Base-by-base conservation (phyloP, 352 stramenopile genomes). In the Phytophthora pini region DNA sequence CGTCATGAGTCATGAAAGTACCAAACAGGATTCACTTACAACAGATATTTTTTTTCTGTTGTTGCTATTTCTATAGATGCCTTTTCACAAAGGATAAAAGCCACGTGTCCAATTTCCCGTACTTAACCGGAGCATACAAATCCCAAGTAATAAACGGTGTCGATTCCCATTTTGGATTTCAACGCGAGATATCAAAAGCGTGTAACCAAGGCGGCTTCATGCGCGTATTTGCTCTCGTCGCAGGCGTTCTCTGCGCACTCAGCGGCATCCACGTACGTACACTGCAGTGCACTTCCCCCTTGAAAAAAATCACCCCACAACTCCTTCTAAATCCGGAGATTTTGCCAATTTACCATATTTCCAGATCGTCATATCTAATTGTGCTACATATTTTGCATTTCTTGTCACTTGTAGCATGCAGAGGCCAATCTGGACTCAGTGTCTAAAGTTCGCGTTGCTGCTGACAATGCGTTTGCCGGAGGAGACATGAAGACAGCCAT, bases 401-500 rank as follows among this genome's bases (percentile, higher is more conserved):
- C 24, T 24, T 58, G 17, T 27, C 40, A 32, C 45, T 46, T 63
- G 17, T 24, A 76, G 51, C 55, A 68, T 34, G 65, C 63, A 6
- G 62, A 65, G 12, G 58, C 68, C 13, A 72, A 64, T 48, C 65
- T 65, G 9, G 79, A 91, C 45, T 74, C 71, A 26, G 70, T 80
- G 1, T 67, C 70, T 24, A 94, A 92, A 56, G 70, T 89, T 12
- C 84, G 82, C 34, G 77, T 94, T 8, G 86, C 83, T 17, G 86
- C 82, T 6, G 83, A 94, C 52, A 94, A 94, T 50, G 82, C 86
- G 34, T 92, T 94, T 51, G 83, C 82, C 2, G 77, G 72, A n/a
- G 83, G 86, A 27, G 82, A 94, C 50, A 89, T 91, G 77, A 92
- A 92, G 63, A 72, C 54, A 55, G 84, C 86, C 36, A 91, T 93